Evolutionary conservation across 2,329 filamentous ascomycete genomes (phyloP), one percentile per base, ranked within the genome.

Genomic region (Chaetomium strumarium): DNA sequence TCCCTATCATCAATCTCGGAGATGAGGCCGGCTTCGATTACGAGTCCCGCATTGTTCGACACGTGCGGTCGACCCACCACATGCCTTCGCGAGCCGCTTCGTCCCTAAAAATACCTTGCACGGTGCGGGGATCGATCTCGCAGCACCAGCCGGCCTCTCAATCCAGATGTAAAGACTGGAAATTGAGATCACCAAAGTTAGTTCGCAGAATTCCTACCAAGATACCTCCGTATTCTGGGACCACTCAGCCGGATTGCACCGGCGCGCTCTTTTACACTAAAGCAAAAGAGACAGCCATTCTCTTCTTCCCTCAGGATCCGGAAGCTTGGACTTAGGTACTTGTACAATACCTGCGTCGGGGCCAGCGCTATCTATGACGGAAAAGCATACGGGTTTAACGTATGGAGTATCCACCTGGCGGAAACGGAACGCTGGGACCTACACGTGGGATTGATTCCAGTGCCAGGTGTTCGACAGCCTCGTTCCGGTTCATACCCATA

Each of bases 1-100:
- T n/a, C n/a, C n/a, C 48, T 34, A 53, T 54, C 49, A 38, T 59
- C 56, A 60, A 60, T 58, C 58, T 58, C 55, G 46, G 52, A 49
- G 24, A 44, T 49, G 47, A 45, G 37, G 51, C 5, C 12, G 5
- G 39, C 44, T 57, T 57, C 55, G 51, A 53, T 45, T 31, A 11
- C 51, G 19, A 14, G 51, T 40, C 51, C 51, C 51, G 51, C 51
- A 45, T 53, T 44, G 51, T 53, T 53, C 51, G 51, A 53, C 51
- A 53, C 52, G 46, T 54, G 52, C 43, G 47, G 43, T 40, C 17
- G 24, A 44, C 51, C 50, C 50, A 52, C 42, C 43, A 19, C 33
- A 11, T 36, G 33, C 36, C 33, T 31, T 37, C 39, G 44, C 50
- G 34, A 52, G 41, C 45, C 40, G 49, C 50, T 34, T 34, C 31